Percentiles rank a stretch among this genome's conserved stretches.
Conservation (phyloP, 148 eudicot genomes). For the Camellia japonica region DNA sequence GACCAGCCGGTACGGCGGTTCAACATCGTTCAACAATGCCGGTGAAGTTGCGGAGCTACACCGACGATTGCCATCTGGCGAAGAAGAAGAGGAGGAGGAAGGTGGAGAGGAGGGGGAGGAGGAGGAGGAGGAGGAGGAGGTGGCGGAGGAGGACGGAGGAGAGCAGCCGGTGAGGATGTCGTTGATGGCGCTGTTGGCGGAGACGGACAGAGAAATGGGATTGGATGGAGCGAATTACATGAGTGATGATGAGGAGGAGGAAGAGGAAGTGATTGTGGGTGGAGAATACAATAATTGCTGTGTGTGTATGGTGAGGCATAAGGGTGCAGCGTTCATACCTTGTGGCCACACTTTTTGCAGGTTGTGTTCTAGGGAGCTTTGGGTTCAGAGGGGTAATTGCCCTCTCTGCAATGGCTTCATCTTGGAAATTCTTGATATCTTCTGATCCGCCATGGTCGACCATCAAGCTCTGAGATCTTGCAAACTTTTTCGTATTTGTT, state of each 20-base stretch:
- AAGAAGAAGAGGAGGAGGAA: not conserved
- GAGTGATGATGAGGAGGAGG: slow-evolving; percentile 45
- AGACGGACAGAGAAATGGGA: slow-evolving; percentile 65
- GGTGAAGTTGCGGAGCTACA: not conserved
- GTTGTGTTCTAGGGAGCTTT: slow-evolving; percentile 75
- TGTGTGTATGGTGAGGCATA: slow-evolving; percentile 87
- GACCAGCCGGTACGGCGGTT: not conserved
- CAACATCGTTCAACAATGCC: not conserved
- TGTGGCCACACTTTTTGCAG: slow-evolving; percentile 95
- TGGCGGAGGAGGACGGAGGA: slow-evolving; percentile 23
- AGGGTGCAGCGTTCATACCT: slow-evolving; percentile 68
- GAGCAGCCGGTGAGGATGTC: slow-evolving; percentile 56
- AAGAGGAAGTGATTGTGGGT: slow-evolving; percentile 41
- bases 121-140: slow-evolving; percentile 25
- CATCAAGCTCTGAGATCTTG: not conserved
- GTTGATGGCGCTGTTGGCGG: slow-evolving; percentile 83
- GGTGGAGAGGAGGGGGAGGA: slow-evolving; percentile 17
- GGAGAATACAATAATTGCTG: slow-evolving; percentile 40
- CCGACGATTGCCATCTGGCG: not conserved
- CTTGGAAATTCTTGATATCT: slow-evolving; percentile 75
- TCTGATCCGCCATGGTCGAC: slow-evolving; percentile 26
- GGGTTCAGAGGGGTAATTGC: slow-evolving; percentile 72
- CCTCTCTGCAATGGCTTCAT: slow-evolving; percentile 80
- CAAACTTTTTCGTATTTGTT: not conserved
- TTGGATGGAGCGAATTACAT: slow-evolving; percentile 48